Conservation (phyloP, 1,284 basidiomycete species). For the Puccinia hordei region DNA sequence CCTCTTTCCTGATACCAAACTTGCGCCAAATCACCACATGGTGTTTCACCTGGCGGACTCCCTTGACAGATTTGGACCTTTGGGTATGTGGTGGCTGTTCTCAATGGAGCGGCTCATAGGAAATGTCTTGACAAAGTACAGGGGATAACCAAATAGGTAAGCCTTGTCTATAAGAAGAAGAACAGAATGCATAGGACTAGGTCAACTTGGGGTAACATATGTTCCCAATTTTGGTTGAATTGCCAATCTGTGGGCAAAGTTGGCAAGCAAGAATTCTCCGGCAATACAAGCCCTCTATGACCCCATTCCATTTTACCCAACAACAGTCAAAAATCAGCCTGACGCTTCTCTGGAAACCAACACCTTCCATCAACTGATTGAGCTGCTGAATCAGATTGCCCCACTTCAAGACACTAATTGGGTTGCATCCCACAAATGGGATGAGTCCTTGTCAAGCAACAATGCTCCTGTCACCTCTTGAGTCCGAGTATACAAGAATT, state of each 20-base stretch:
- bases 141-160: constrained; percentile 23
- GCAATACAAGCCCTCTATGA: constrained; percentile 3
- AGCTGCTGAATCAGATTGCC: background rate
- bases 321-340: background rate
- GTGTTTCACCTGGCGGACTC: constrained; percentile 29
- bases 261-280: background rate
- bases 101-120: constrained; percentile 41
- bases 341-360: background rate
- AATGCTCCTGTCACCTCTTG: background rate
- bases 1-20: constrained; percentile 13
- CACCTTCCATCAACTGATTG: background rate
- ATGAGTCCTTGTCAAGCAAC: background rate
- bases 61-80: constrained; percentile 24
- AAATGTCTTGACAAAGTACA: constrained; percentile 7
- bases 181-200: background rate
- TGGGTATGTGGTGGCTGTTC: constrained; percentile 35
- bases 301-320: background rate
- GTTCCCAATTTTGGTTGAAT: constrained; percentile 14
- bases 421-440: background rate
- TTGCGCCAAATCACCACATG: constrained; percentile 47
- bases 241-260: constrained; percentile 1
- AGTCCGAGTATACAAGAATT: background rate
- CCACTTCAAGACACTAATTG: background rate
- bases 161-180: background rate
- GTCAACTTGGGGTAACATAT: constrained; percentile 24